A percentile compares a stretch with the other conserved stretches of the same genome.
Evolutionary conservation across 768 basidiomycete species (phyloP).

Genomic region (Tulasnella sp.): DNA sequence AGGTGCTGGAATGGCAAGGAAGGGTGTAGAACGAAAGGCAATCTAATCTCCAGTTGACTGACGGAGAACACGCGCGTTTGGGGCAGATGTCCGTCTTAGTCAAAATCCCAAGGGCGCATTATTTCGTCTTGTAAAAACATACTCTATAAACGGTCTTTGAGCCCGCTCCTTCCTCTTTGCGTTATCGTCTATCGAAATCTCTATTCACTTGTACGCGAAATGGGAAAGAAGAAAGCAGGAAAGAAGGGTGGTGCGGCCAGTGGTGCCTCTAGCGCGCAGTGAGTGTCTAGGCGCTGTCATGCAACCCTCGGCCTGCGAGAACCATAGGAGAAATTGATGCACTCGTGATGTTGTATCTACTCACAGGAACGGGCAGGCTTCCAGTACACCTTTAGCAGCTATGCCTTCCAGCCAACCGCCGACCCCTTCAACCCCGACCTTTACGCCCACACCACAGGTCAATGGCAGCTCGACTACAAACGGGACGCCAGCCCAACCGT

Average conservation of each 20-base stretch:
- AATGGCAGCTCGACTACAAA: too few species aligned
- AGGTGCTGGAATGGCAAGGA: slow-evolving; percentile 1
- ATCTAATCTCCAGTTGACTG: too few species aligned
- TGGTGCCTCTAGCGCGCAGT: neutral
- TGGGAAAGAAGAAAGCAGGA: slow-evolving; percentile 11
- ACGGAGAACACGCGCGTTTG: too few species aligned
- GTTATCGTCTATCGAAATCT: too few species aligned
- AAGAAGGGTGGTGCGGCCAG: neutral
- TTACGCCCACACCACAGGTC: neutral
- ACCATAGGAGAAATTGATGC: too few species aligned
- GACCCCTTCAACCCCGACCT: neutral
- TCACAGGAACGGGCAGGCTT: too few species aligned
- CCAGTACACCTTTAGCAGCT: neutral
- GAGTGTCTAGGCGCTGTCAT: neutral
- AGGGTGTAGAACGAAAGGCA: neutral
- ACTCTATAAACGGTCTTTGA: too few species aligned
- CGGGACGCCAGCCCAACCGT: too few species aligned
- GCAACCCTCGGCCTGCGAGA: too few species aligned
- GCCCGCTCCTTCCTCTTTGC: too few species aligned
- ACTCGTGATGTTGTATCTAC: too few species aligned
- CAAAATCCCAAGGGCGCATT: neutral
- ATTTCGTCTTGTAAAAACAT: too few species aligned
- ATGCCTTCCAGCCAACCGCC: neutral
- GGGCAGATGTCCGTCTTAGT: slow-evolving; percentile 5
- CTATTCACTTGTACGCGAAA: neutral